Evolutionary conservation across 164 flowering plant genomes (phyloP).

Genomic region (Berberis vulgaris): DNA sequence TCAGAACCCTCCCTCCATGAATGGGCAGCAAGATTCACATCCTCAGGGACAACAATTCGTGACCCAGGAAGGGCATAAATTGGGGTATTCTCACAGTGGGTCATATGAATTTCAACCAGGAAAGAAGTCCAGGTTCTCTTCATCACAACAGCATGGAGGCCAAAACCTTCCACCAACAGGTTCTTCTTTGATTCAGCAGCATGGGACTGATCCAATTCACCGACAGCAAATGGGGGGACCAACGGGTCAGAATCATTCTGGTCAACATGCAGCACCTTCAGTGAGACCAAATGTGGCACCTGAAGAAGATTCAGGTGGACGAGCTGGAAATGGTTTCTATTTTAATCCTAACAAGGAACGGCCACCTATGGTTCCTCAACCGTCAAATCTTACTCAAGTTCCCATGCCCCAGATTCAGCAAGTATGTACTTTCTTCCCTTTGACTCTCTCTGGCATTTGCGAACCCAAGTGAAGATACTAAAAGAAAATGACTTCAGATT

Average conservation of each 20-base stretch:
- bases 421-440: constrained; percentile 24
- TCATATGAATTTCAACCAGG: constrained; percentile 40
- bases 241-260: constrained; percentile 44
- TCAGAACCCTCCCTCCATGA: too few species aligned
- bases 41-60: constrained; percentile 37
- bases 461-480: too few species aligned
- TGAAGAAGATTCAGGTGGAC: constrained; percentile 31
- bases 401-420: constrained; percentile 47
- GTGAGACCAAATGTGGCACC: constrained; percentile 21
- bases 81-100: constrained; percentile 37
- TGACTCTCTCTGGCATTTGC: not conserved
- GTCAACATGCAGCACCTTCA: constrained; percentile 20
- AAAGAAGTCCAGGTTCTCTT: constrained; percentile 37
- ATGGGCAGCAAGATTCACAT: constrained; percentile 21
- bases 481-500: not conserved
- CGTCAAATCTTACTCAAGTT: constrained; percentile 48
- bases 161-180: constrained; percentile 38
- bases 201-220: constrained; percentile 24
- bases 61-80: constrained; percentile 34
- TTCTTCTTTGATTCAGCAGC: constrained; percentile 25
- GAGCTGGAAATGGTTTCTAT: constrained; percentile 41
- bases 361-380: constrained; percentile 28
- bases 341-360: constrained; percentile 32
- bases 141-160: constrained; percentile 1
- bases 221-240: constrained; percentile 31